Evolutionary conservation across 1,284 basidiomycete species (phyloP), one percentile per base, ranked within the genome.

Genomic region (Boletus mariae): DNA sequence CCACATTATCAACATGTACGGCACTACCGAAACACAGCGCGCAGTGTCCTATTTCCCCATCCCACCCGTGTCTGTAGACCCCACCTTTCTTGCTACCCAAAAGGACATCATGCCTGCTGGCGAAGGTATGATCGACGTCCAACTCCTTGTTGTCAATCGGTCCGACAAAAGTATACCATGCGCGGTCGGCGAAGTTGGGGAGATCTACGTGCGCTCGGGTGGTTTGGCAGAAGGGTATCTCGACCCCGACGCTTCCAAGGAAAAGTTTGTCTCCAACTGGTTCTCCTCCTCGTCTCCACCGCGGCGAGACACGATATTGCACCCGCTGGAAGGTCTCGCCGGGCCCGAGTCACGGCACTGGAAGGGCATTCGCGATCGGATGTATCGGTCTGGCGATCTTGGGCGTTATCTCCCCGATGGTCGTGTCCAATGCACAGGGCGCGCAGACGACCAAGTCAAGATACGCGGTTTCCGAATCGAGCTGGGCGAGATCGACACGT

Each of bases 381-480:
- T 99, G 94, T 99, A 99, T 74, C 85, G 93, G 59, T 95, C 94
- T 26, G 97, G 97, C 31, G 97, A 99, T 73, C 79, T 99, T 2
- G 97, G 97, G 3, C 84, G 97, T 13, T 99, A 99, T 73, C 78
- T 92, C 29, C 93, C 97, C 2, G 85, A 93, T 67, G 97, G 97
- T 4, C 86, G 84, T 38, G 97, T 99, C 15, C 97, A 99, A 70
- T 99, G 97, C 72, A 96, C 93, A 0, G 97, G 97, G 10, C 86
- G 97, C 47, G 95, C 95, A 5, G 97, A 99, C 69, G 97, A 99
- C 69, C 97, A 99, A 71, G 93, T 99, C 75, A 99, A 99, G 78
- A 99, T 99, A 71, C 92, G 97, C 57, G 97, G 97, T 7, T 99
- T 99, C 86, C 82, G 97, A 34, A 99, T 99, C 68, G 97, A 99